A percentile compares a stretch with the other conserved stretches of the same genome.
These are phyloP conservation scores for Verbena officinalis DNA, from an alignment of 257 asterid genomes.

Conservation along the genomic window DNA sequence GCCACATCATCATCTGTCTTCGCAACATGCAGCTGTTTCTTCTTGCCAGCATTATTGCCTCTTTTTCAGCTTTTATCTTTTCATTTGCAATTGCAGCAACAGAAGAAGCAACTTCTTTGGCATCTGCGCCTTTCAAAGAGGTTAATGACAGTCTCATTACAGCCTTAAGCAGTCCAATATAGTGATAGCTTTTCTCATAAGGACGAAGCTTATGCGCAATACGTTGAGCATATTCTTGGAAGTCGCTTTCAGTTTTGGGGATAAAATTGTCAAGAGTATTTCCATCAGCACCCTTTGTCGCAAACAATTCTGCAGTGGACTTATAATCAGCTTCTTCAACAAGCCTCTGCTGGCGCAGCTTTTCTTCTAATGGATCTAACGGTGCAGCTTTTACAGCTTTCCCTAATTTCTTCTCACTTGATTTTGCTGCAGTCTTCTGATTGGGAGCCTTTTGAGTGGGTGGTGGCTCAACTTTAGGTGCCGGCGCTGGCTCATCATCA, in stretches of 20 bases:
- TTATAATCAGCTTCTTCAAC: conserved; percentile 96
- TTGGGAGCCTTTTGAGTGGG: conserved; percentile 64
- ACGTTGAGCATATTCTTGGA: conserved; percentile 81
- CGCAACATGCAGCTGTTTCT: conserved; percentile 75
- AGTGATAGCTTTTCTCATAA: conserved; percentile 94
- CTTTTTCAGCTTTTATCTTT: conserved; percentile 94
- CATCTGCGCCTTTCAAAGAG: conserved; percentile 85
- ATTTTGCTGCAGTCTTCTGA: conserved; percentile 61
- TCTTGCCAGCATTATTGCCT: conserved; percentile 86
- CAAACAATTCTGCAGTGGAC: conserved; percentile 84
- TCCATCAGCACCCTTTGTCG: conserved; percentile 67
- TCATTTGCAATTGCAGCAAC: conserved; percentile 95
- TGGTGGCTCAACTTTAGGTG: conserved; percentile 58
- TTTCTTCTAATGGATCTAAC: conserved; percentile 84
- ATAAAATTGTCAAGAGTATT: conserved; percentile 82
- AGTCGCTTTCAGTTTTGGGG: conserved; percentile 85
- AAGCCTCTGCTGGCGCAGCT: conserved; percentile 95
- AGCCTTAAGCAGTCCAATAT: conserved; percentile 77
- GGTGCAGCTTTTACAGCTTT: conserved; percentile 59
- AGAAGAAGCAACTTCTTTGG: conserved; percentile 87
- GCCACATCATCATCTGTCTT: conserved; percentile 69
- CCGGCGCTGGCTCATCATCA: conserved; percentile 78
- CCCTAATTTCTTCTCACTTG: conserved; percentile 65
- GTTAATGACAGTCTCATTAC: conserved; percentile 87
- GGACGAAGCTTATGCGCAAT: conserved; percentile 78